Evolutionary conservation across 495 filamentous ascomycete genomes (phyloP), one percentile per base, ranked within the genome.

Genomic region (Podospora appendiculata): DNA sequence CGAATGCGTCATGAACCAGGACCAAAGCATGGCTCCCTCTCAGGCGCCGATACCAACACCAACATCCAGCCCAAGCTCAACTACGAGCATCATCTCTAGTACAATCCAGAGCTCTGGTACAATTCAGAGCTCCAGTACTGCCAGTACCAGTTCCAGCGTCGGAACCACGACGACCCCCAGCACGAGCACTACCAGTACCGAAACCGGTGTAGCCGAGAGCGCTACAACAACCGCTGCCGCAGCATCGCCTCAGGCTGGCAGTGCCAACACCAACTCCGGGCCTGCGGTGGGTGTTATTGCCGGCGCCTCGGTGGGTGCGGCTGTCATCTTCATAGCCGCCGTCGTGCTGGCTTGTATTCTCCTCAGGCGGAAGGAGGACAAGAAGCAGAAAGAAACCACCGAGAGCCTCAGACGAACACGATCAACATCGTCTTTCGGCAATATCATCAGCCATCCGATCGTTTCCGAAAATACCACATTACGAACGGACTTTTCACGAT

Each of bases 361-460:
- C 10, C 43, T 70, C 10, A 41, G 59, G 13, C 65, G 65, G 43
- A 66, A 58, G 50, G 53, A 51, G 59, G 51, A 56, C 8, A 58
- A 52, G 5, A 55, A 55, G n/a, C 10, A 53, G 48, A 35, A 17
- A 41, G 18, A 56, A 49, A 36, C 36, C 50, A 14, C 39, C 4
- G 25, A 46, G 10, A 45, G 40, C 40, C 48, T 58, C 8, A 69
- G 78, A 70, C 51, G 71, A 45, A 55, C 72, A 35, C 58, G 77
- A 60, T 54, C 77, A 62, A 55, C 75, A 51, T 67, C 66, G 8
- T 71, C 71, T 3, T 73, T 76, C 47, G 72, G 72, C 25, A 73
- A 73, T 59, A 59, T 71, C 50, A 74, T 76, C 66, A 69, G 63
- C 56, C 57, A 60, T 36, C 74, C 73, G 9, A 70, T 74, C 39